Base-by-base conservation (phyloP, 2,329 filamentous ascomycete species). In the Exophiala mesophila region DNA sequence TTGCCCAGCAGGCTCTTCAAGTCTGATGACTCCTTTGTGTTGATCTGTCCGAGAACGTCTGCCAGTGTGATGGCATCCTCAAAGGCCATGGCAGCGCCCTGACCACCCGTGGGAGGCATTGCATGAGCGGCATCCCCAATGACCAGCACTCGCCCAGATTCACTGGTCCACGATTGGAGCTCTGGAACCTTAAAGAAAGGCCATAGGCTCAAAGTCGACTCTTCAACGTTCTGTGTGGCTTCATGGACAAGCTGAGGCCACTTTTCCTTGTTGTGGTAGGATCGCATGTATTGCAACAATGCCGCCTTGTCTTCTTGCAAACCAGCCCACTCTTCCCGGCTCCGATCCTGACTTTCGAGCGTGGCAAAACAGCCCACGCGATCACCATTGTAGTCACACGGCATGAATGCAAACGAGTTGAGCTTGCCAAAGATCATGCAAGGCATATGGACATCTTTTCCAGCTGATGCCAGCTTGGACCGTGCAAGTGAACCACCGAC, bases 111-210 rank as follows among this genome's bases (percentile, higher is more conserved):
- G n/a, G 53, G 53, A 1, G 53, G 51, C 37, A 55, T 55, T 4
- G 50, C 52, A 28, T 54, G 49, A 6, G 53, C 48, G 7, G 53
- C 50, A 29, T 55, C 53, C 13, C 53, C 51, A 17, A 55, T 35
- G 19, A 55, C 30, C 7, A 55, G 41, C 3, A 47, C 35, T 26
- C 44, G 36, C n/a, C 45, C 28, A 9, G 47, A 45, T 6, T 18
- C 15, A 26, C 41, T 47, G 5, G 44, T 50, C 50, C 51, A 55
- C 2, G 48, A 50, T n/a, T 13, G 29, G 2, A 55, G 40, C n/a
- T 52, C 39, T 8, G 53, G 51, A 7, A 53, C 43, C 17, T 39
- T 34, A 38, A 48, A 49, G 32, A 42, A 53, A 34, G 52, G 52
- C 52, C 52, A 55, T 9, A 53, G 17, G 12, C 41, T 37, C 2